Evolutionary conservation across 1,284 basidiomycete genomes (phyloP), one percentile per base, ranked within the genome.

Genomic region (Irpex sp.): DNA sequence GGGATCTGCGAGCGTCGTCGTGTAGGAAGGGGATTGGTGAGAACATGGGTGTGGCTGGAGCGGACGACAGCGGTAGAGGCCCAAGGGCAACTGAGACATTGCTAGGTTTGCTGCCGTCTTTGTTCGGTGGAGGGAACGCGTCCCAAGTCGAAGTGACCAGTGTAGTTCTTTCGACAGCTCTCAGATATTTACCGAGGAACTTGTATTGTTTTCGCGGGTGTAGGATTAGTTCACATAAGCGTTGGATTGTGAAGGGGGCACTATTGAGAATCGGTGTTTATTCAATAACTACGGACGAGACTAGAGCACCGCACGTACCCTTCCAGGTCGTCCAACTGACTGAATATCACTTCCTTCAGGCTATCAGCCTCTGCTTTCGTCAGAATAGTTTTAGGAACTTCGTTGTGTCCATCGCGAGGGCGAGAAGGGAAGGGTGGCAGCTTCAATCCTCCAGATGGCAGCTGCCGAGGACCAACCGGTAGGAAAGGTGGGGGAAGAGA

Each of bases 171-270:
- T 96, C 93, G 9, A 97, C 78, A 0, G 96, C 95, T 8, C 96
- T 92, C 21, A 97, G 82, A 74, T 96, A 97, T 77, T 97, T 97
- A 56, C 95, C 93, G 4, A 94, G 77, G 31, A 85, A 83, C 49
- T 81, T 87, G 80, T 97, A 96, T 67, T 93, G 83, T 58, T 82
- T 78, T 65, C 81, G 82, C 2, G 95, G 94, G 38, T 83, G 76
- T 5, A 90, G 68, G 55, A 89, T 87, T n/a, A 98, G 85, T 72
- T 97, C 95, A 70, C 92, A 93, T 15, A 97, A 77, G 44, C 96
- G 88, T 75, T 98, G 96, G 59, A 97, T 90, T 3, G 96, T 97
- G 76, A 97, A 98, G 2, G 96, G 96, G 0, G 93, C 85, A 61
- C 85, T 86, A 58, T 17, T 49, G 15, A 58, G n/a, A 63, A 48